A percentile compares a stretch with the other conserved stretches of the same genome.
Conservation (phyloP, 1,139 yeast genomes). For the Nakaseomyces nivariensis region DNA sequence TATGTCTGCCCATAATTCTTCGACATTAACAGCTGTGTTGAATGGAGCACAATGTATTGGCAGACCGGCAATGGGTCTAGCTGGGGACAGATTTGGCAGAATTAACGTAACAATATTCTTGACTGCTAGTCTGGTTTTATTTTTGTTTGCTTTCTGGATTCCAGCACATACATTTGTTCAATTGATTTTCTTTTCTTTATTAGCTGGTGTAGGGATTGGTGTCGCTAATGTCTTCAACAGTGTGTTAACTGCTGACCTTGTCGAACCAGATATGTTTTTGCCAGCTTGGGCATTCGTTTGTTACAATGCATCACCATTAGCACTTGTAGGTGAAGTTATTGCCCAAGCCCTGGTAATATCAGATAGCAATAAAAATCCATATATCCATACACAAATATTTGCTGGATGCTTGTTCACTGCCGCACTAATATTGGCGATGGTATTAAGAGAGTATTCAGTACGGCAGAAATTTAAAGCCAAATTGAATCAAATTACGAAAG, state of each 20-base stretch:
- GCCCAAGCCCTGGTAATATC: constrained; percentile 41
- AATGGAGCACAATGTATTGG: constrained; percentile 60
- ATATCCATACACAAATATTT: constrained; percentile 49
- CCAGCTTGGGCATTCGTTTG: constrained; percentile 55
- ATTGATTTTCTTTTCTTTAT: constrained; percentile 41
- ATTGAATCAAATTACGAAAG: neutral
- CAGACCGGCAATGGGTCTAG: constrained; percentile 50
- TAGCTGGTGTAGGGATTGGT: constrained; percentile 50
- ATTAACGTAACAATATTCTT: constrained; percentile 38
- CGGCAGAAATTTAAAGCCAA: constrained; percentile 17
- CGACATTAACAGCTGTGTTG: constrained; percentile 50
- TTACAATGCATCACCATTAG: constrained; percentile 36
- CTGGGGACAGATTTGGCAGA: constrained; percentile 53
- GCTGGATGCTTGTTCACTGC: constrained; percentile 42
- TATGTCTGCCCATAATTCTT: constrained; percentile 43
- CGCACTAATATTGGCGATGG: constrained; percentile 28
- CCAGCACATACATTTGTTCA: constrained; percentile 42
- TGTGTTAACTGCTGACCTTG: constrained; percentile 49
- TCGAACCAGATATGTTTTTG: constrained; percentile 39
- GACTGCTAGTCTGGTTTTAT: constrained; percentile 21
- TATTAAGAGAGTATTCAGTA: constrained; percentile 36
- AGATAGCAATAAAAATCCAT: constrained; percentile 35
- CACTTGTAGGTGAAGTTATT: constrained; percentile 43
- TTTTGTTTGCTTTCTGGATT: constrained; percentile 35
- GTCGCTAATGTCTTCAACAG: constrained; percentile 56